These are phyloP conservation scores for Aspergillus sp. DNA, from an alignment of 2,329 filamentous ascomycete genomes.

Conservation along the genomic window DNA sequence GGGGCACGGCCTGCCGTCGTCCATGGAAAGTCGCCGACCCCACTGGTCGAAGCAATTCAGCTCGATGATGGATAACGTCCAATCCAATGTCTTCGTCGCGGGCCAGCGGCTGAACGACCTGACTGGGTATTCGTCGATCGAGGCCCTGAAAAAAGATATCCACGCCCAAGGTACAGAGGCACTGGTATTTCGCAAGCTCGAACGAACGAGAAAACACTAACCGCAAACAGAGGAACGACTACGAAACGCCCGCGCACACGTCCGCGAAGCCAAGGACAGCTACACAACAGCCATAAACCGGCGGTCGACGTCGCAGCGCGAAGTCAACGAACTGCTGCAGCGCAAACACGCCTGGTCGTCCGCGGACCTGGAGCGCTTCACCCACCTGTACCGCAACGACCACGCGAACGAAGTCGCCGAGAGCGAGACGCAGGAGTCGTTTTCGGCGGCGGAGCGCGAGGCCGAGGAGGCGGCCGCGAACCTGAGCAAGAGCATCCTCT, in stretches of 20 bases:
- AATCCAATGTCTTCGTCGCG: constrained; percentile 73
- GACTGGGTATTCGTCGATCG: constrained; percentile 88
- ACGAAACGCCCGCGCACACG: constrained; percentile 47
- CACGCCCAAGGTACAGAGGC: constrained; percentile 47
- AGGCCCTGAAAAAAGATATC: constrained; percentile 73
- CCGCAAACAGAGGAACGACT: constrained; percentile 42
- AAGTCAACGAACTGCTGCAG: constrained; percentile 88
- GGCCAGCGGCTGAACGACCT: constrained; percentile 86
- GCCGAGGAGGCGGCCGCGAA: constrained; percentile 67
- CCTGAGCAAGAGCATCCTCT: constrained; percentile 73
- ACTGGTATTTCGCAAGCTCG: neutral
- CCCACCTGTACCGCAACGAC: constrained; percentile 79
- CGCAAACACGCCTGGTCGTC: constrained; percentile 89
- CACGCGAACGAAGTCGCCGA: constrained; percentile 88
- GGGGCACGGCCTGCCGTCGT: constrained; percentile 23
- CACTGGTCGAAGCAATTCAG: constrained; percentile 54
- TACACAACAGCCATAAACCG: constrained; percentile 79
- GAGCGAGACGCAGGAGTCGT: constrained; percentile 56
- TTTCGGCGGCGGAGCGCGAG: constrained; percentile 67
- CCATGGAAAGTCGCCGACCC: constrained; percentile 42
- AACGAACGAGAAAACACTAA: neutral
- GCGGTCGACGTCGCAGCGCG: constrained; percentile 81
- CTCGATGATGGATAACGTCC: constrained; percentile 76
- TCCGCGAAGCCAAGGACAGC: constrained; percentile 60
- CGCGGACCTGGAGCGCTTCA: constrained; percentile 85